Percentiles rank a stretch among this genome's conserved stretches.
These are phyloP conservation scores for Arachnopeziza araneosa DNA, from an alignment of 2,329 filamentous ascomycete species.

Conservation along the genomic window DNA sequence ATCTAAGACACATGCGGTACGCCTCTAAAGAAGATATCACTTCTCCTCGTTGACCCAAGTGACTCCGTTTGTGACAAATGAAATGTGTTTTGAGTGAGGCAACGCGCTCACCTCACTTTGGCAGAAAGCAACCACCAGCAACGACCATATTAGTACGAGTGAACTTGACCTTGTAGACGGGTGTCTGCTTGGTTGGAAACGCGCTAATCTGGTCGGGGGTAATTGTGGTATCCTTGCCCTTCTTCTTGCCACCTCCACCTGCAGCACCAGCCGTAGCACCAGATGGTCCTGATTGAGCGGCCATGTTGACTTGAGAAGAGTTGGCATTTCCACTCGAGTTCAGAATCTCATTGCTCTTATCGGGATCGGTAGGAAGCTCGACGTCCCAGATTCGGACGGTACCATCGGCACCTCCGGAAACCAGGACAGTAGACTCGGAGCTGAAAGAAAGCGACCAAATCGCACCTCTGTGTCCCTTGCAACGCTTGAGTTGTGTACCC, in stretches of 20 bases:
- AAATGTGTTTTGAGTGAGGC: not conserved
- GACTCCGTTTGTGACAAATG: not conserved
- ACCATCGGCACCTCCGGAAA: slow-evolving; percentile 85
- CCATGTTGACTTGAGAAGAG: slow-evolving; percentile 10
- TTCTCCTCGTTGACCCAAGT: too few relatives aligned
- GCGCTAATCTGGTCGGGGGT: slow-evolving; percentile 91
- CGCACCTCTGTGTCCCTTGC: slow-evolving; percentile 89
- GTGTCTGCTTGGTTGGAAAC: slow-evolving; percentile 93
- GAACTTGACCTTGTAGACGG: slow-evolving; percentile 88
- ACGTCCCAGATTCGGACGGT: slow-evolving; percentile 74
- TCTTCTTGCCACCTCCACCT: slow-evolving; percentile 54
- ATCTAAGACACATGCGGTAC: too few relatives aligned
- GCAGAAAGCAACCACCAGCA: slow-evolving; percentile 64
- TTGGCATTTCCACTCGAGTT: slow-evolving; percentile 29
- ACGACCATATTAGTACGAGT: slow-evolving; percentile 93
- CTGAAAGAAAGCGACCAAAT: slow-evolving; percentile 93
- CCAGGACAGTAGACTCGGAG: slow-evolving; percentile 83
- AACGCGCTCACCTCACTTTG: not conserved
- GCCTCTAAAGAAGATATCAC: too few relatives aligned
- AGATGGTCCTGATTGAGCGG: not conserved
- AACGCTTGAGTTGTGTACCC: slow-evolving; percentile 81
- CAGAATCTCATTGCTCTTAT: slow-evolving; percentile 39
- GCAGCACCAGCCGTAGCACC: slow-evolving; percentile 21
- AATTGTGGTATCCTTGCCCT: slow-evolving; percentile 83
- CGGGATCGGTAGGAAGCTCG: slow-evolving; percentile 61